These are phyloP conservation scores for Neurospora sp. DNA, from an alignment of 495 filamentous ascomycete species.

Conservation along the genomic window DNA sequence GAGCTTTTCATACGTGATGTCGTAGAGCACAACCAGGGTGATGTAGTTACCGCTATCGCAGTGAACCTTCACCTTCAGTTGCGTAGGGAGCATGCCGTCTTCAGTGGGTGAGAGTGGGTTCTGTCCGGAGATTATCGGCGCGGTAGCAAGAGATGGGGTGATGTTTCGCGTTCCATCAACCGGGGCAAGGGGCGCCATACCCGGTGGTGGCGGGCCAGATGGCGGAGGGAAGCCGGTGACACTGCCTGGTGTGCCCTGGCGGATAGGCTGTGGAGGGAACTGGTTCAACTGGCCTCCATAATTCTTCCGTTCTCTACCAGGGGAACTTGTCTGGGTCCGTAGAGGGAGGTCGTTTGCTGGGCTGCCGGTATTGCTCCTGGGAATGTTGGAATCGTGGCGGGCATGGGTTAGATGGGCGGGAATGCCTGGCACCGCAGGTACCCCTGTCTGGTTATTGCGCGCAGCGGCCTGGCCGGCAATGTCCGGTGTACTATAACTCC, in stretches of 20 bases:
- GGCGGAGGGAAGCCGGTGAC: constrained; percentile 19
- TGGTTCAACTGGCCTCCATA: constrained; percentile 33
- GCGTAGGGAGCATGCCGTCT: constrained; percentile 57
- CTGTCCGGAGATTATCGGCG: constrained; percentile 20
- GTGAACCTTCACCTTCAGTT: constrained; percentile 90
- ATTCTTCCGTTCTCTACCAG: constrained; percentile 35
- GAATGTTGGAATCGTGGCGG: constrained; percentile 40
- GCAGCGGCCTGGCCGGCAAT: constrained; percentile 39
- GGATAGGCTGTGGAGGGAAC: constrained; percentile 37
- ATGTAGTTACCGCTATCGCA: constrained; percentile 72
- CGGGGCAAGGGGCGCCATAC: constrained; percentile 22
- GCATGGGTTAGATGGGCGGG: constrained; percentile 43
- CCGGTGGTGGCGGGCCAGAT: constrained; percentile 19
- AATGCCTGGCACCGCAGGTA: constrained; percentile 47
- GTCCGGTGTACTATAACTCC: constrained; percentile 54
- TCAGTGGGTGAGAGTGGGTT: constrained; percentile 30
- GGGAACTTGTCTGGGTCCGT: constrained; percentile 42
- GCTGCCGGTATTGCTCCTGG: constrained; percentile 42
- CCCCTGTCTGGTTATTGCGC: constrained; percentile 21
- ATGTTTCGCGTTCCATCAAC: constrained; percentile 12
- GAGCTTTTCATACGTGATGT: constrained; percentile 83
- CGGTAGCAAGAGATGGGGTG: constrained; percentile 23
- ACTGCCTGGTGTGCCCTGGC: constrained; percentile 31
- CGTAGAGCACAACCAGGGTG: constrained; percentile 84
- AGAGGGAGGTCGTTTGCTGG: constrained; percentile 41